Base-by-base conservation (phyloP, 805 yeast genomes). In the Saccharomycopsis amapae region DNA sequence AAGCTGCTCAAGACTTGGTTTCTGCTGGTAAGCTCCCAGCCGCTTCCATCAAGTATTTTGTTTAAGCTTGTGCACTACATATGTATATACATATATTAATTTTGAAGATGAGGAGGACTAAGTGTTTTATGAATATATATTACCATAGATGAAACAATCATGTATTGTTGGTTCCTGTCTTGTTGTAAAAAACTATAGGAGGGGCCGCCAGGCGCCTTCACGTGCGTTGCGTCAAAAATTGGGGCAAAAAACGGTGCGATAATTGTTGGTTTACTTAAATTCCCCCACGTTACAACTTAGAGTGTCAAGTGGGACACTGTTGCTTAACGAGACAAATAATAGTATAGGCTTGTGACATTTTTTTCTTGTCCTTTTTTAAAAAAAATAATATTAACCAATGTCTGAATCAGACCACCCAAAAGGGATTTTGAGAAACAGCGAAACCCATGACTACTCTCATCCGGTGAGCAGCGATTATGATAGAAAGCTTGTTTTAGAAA, bases 401-500 rank as follows among this genome's bases (percentile, higher is more conserved):
- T n/a, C n/a, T n/a, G n/a, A n/a, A n/a, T n/a, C n/a, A 12, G 41
- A 48, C 13, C 46, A 48, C n/a, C 53, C 53, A 23, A 45, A 25
- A 34, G 50, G 54, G 7, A 51, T 51, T 45, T 40, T 51, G 30
- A 41, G 54, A 36, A 51, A 51, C 31, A 44, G 47, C 4, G 20
- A 32, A 31, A 45, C 52, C 9, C 50, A 48, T 18, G 47, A 51
- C 28, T 38, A 51, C 24, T 20, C 36, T 6, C 28, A 23, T 12
- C 10, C 38, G n/a, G 22, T 19, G 13, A 17, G 24, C 9, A 25
- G 38, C 4, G 42, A 48, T 7, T 51, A 51, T 32, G 52, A 51
- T 28, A 65, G 97, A 50, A 73, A 81, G 54, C 76, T 81, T 57
- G 96, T 88, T 17, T 77, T 82, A 47, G 79, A 76, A 53, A 88